phyloP scores from a whole-genome alignment of 208 protist genomes.

The Wallacemonas sp. region DNA sequence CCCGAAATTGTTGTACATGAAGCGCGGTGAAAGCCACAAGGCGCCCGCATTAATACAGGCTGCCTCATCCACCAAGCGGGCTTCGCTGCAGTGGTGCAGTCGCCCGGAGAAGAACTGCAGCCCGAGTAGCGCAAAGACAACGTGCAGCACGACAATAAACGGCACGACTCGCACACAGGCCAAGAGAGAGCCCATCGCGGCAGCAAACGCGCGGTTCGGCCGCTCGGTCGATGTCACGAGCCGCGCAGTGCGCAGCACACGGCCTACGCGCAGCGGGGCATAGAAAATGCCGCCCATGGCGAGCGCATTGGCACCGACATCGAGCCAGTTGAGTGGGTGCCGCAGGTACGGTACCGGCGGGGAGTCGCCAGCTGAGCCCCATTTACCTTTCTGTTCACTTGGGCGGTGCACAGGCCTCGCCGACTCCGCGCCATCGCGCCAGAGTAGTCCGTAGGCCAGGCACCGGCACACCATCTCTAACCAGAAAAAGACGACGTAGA shows the following conservation, averaged over 20 bases:
- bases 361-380: neutral
- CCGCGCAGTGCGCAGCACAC: constrained; percentile 39
- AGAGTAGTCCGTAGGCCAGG: constrained; percentile 39
- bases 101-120: constrained; percentile 53
- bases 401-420: neutral
- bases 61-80: neutral
- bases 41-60: constrained; percentile 19
- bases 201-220: constrained; percentile 25
- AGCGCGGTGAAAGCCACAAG: constrained; percentile 16
- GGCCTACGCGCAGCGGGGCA: constrained; percentile 27
- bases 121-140: constrained; percentile 41
- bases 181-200: constrained; percentile 18
- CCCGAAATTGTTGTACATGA: constrained; percentile 62
- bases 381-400: neutral
- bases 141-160: constrained; percentile 33
- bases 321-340: constrained; percentile 45
- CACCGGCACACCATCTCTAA: constrained; percentile 60
- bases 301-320: constrained; percentile 39
- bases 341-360: constrained; percentile 34
- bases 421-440: neutral
- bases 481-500: constrained; percentile 50
- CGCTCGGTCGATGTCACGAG: constrained; percentile 39
- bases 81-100: constrained; percentile 43
- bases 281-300: constrained; percentile 44
- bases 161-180: constrained; percentile 15